Evolutionary conservation across 345 rosid genomes (phyloP).

Genomic region (Erodium maritimum): DNA sequence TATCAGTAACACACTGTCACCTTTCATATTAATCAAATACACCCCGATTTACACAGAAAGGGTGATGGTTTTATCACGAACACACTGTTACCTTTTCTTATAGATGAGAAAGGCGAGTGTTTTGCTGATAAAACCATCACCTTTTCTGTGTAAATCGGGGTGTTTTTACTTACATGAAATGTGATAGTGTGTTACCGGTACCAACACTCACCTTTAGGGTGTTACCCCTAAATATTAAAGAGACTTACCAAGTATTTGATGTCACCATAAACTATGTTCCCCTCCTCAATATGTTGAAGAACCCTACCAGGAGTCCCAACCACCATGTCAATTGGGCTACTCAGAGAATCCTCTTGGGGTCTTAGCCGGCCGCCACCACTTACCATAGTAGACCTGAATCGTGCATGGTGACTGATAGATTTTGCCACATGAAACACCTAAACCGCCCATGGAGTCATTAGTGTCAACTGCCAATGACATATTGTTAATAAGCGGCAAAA

Average conservation of each 20-base stretch:
- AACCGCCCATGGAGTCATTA: conserved; percentile 4
- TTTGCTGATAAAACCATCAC: too few relatives aligned
- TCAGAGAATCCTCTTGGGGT: conserved; percentile 83
- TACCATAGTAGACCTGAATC: conserved; percentile 77
- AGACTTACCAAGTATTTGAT: conserved; percentile 55
- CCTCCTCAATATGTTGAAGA: conserved; percentile 86
- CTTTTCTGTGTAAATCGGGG: too few relatives aligned
- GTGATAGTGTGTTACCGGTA: too few relatives aligned
- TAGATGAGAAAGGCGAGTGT: too few relatives aligned
- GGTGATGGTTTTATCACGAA: too few relatives aligned
- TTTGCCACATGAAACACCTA: conserved; percentile 90
- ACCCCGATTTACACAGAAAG: too few relatives aligned
- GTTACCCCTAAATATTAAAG: background rate
- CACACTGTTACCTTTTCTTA: too few relatives aligned
- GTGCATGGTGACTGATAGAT: conserved; percentile 82
- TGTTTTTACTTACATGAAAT: too few relatives aligned
- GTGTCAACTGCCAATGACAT: conserved; percentile 1
- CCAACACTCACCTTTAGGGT: too few relatives aligned
- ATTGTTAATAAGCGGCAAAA: background rate
- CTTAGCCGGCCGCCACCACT: conserved; percentile 86
- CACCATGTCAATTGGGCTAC: conserved; percentile 77
- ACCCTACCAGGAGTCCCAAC: conserved; percentile 96
- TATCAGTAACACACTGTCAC: too few relatives aligned
- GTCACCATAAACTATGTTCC: conserved; percentile 95
- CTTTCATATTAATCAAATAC: too few relatives aligned